A percentile compares a stretch with the other conserved stretches of the same genome.
Evolutionary conservation across 345 rosid genomes (phyloP).

Genomic region (Citrus sinensis): DNA sequence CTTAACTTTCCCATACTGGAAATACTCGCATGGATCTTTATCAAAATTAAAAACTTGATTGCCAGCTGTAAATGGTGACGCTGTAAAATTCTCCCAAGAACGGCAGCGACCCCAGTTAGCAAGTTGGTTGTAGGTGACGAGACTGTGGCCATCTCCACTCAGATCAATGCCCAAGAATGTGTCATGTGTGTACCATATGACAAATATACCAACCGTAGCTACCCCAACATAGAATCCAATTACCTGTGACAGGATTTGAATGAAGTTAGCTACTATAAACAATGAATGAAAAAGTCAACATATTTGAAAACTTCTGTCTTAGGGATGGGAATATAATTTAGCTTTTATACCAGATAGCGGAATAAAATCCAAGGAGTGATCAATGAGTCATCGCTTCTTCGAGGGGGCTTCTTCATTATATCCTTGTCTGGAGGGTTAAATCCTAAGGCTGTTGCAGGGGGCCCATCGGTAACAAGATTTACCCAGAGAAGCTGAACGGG

Average conservation of each 20-base stretch:
- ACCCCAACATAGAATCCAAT: conserved; percentile 90
- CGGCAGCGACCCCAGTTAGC: conserved; percentile 77
- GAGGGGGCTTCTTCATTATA: conserved; percentile 92
- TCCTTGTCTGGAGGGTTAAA: conserved; percentile 95
- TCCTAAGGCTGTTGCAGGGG: conserved; percentile 97
- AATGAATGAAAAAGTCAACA: background rate
- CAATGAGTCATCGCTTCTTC: conserved; percentile 87
- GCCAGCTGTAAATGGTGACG: conserved; percentile 76
- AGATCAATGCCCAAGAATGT: conserved; percentile 81
- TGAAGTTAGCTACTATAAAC: background rate
- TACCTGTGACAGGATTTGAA: conserved; percentile 42
- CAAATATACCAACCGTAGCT: conserved; percentile 89
- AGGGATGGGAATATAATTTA: background rate
- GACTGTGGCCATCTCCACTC: conserved; percentile 87
- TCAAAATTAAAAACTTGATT: conserved; percentile 46
- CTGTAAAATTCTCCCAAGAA: conserved; percentile 72
- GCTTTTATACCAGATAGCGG: conserved; percentile 75
- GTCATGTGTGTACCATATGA: conserved; percentile 86
- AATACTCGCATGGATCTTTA: conserved; percentile 78
- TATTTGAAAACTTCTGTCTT: background rate
- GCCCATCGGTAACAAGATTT: conserved; percentile 97
- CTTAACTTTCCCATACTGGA: conserved; percentile 77
- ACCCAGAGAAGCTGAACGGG: conserved; percentile 99
- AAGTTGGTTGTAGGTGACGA: conserved; percentile 80
- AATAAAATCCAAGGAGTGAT: conserved; percentile 92